phyloP scores from a whole-genome alignment of 495 filamentous ascomycete genomes.

The Tricharina praecox region DNA sequence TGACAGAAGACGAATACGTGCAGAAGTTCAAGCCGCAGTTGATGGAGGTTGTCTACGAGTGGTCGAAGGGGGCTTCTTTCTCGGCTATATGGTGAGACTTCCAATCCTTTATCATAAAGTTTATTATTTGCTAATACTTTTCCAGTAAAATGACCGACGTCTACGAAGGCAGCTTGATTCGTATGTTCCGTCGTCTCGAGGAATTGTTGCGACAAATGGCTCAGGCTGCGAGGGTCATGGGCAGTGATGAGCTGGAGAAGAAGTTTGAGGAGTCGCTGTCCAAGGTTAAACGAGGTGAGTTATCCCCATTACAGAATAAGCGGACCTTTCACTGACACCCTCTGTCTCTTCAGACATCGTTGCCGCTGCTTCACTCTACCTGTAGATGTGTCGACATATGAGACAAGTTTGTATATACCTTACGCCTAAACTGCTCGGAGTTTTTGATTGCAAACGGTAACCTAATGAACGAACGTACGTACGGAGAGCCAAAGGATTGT shows the following conservation, averaged over 20 bases:
- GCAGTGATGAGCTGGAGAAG: constrained; percentile 73
- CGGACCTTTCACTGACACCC: background rate
- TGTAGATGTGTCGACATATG: constrained; percentile 8
- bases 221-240: constrained; percentile 95
- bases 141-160: constrained; percentile 94
- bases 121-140: background rate
- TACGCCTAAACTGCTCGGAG: background rate
- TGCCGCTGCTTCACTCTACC: constrained; percentile 23
- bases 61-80: constrained; percentile 84
- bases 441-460: too few relatives aligned
- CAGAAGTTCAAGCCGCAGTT: constrained; percentile 74
- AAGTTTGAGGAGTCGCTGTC: constrained; percentile 72
- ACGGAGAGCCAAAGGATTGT: too few relatives aligned
- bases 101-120: background rate
- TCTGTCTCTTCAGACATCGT: constrained; percentile 21
- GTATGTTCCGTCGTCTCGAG: constrained; percentile 85
- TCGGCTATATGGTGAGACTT: constrained; percentile 76
- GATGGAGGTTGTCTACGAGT: constrained; percentile 90
- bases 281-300: constrained; percentile 52
- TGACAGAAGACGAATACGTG: constrained; percentile 88
- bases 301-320: background rate
- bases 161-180: constrained; percentile 90
- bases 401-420: background rate
- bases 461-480: too few relatives aligned
- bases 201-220: constrained; percentile 94